phyloP scores from a whole-genome alignment of 371 early-diverging fungal genomes.

The Encephalitozoon cuniculi region DNA sequence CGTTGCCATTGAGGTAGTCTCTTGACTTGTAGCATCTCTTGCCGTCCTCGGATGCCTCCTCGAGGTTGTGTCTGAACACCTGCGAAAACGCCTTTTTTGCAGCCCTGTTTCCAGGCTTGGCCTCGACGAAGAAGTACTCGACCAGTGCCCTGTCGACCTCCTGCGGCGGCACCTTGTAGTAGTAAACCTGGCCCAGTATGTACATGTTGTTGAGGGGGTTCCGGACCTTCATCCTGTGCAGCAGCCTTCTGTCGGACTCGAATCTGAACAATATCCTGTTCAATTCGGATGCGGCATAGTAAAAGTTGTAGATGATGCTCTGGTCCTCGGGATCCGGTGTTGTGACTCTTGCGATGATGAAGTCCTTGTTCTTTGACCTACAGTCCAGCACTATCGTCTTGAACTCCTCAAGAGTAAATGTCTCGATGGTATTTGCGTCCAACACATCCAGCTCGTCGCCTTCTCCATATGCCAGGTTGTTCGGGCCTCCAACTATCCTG shows the following conservation, averaged over 20 bases:
- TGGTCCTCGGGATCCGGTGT: constrained; percentile 66
- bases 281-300: constrained; percentile 70
- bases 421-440: constrained; percentile 65
- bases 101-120: background rate
- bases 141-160: constrained; percentile 56
- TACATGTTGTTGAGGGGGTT: constrained; percentile 71
- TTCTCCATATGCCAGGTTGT: constrained; percentile 36
- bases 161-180: constrained; percentile 61
- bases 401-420: constrained; percentile 71
- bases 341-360: constrained; percentile 69
- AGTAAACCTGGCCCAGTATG: constrained; percentile 69
- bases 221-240: constrained; percentile 71
- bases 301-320: constrained; percentile 64
- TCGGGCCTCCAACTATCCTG: constrained; percentile 58
- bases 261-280: constrained; percentile 71
- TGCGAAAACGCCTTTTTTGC: constrained; percentile 38
- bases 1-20: constrained; percentile 36
- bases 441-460: constrained; percentile 60
- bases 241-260: constrained; percentile 61
- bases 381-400: constrained; percentile 64
- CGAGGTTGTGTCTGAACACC: constrained; percentile 14
- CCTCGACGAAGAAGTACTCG: constrained; percentile 55
- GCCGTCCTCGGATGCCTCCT: constrained; percentile 2
- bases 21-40: constrained; percentile 18
- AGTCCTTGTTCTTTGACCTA: constrained; percentile 66